Percentiles rank a stretch among this genome's conserved stretches.
Evolutionary conservation across 345 rosid species (phyloP).

Genomic region (Eutrema yunnanense): DNA sequence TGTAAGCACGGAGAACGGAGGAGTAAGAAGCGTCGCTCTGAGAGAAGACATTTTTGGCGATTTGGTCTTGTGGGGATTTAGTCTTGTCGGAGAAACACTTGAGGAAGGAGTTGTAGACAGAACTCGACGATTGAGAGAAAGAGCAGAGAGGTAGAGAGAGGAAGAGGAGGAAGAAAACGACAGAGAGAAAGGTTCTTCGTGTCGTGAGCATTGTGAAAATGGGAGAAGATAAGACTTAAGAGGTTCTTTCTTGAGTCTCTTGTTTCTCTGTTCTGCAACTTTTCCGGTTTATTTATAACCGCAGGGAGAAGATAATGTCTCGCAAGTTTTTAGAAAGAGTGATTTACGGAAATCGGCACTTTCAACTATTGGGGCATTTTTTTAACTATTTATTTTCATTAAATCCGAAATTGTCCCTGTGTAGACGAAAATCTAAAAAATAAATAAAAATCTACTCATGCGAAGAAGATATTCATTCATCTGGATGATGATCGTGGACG

Average conservation of each 20-base stretch:
- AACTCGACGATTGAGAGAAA: not conserved
- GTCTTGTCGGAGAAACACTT: constrained; percentile 36
- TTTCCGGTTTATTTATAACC: constrained; percentile 20
- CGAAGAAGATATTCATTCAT: too few species aligned
- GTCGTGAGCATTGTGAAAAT: constrained; percentile 10
- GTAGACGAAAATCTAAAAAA: too few species aligned
- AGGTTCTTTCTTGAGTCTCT: not conserved
- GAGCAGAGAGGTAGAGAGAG: constrained; percentile 8
- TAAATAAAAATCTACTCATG: too few species aligned
- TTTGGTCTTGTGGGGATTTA: constrained; percentile 6
- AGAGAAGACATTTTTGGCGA: constrained; percentile 33
- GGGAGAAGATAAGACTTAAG: not conserved
- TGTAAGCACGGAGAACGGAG: constrained; percentile 44
- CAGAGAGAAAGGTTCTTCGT: not conserved
- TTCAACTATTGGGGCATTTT: too few species aligned
- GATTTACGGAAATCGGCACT: too few species aligned
- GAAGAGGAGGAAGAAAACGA: not conserved
- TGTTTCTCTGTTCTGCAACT: constrained; percentile 5
- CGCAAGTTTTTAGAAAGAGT: not conserved
- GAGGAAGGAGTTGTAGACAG: constrained; percentile 35
- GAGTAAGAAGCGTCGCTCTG: constrained; percentile 35
- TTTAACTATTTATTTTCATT: too few species aligned
- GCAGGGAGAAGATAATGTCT: not conserved
- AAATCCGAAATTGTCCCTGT: too few species aligned
- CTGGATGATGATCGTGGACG: too few species aligned